Base-by-base conservation (phyloP, 495 filamentous ascomycete genomes). In the Tuber calosporum region DNA sequence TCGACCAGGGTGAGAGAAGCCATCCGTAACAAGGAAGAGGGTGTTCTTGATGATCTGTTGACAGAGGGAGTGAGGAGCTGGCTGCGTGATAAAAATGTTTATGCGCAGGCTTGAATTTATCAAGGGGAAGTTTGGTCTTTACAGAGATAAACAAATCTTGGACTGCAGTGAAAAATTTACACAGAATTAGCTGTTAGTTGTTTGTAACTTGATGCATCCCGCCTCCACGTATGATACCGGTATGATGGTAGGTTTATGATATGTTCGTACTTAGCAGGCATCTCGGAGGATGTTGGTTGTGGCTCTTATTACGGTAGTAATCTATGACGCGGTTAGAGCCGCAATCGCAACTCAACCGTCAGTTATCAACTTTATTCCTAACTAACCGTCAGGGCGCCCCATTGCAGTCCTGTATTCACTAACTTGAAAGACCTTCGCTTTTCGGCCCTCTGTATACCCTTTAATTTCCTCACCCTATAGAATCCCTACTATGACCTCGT, bases 1-100 rank as follows among this genome's bases (percentile, higher is more conserved):
- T 95, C 92, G 69, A 97, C 94, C 6, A 87, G 83, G 79, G 91
- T 93, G 4, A 87, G 94, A 67, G 86, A 89, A 74, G 90, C 91
- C 5, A 87, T 86, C 15, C 82, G 81, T 69, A 81, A 82, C 19
- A 81, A 82, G 38, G 87, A 91, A 38, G 84, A 84, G 77, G 83
- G 86, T 42, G 85, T 80, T 41, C 84, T 98, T 74, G 81, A 82
- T 22, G 83, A 80, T 83, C 81, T 96, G 79, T 90, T 95, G 20
- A 88, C 90, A 4, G 83, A 84, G 4, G 85, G 83, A 19, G 88
- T 97, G 1, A 84, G 82, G 48, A 84, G 83, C 69, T 95, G 89
- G 87, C 85, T 90, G 53, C 75, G 85, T 69, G 81, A 83, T 71
- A 82, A 85, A 77, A 80, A 75, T 13, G 74, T 90, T 73, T 92